Base-by-base conservation (phyloP, 805 yeast species). In the Metschnikowia proteae region DNA sequence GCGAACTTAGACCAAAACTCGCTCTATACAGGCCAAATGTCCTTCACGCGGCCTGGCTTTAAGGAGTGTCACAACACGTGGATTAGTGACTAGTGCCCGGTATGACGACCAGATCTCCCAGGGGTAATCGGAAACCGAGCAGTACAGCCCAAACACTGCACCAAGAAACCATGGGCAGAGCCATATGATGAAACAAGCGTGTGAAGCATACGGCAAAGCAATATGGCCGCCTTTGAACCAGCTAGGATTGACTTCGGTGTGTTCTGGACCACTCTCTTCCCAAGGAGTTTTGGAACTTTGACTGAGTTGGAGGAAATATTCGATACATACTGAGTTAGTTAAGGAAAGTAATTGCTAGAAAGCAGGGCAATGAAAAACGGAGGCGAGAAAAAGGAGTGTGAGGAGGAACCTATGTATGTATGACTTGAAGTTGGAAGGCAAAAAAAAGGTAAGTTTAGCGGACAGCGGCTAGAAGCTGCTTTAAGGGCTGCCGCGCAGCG, bases 271-370 rank as follows among this genome's bases (percentile, higher is more conserved):
- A 17, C 17, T 17, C 17, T 17, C 17, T 17, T 17, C 17, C 17
- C 17, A 17, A 17, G 17, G 17, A 17, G 17, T 17, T 17, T 17
- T 17, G 17, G 17, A 17, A 17, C 17, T 17, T 17, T 17, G 17
- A 17, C 2, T 17, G 17, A 17, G 17, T 17, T 17, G 17, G 17
- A 17, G 17, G 17, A 17, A 17, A 33, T 3, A n/a, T 6, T 8
- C 11, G 8, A 32, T 26, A 40, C 43, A 40, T 40, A 40, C 43
- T 40, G 43, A 5, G 9, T 40, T 26, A 13, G 22, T 40, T 17
- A 40, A 40, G 43, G 43, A 40, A 32, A 25, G 43, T 40, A 40
- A 40, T 40, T 40, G 43, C 43, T 40, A 23, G 28, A 40, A 9
- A 40, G 43, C 43, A 40, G 43, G 43, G 10, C 43, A 40, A 40